Conservation (phyloP, 169 alveolate species). For the Theileria parva region DNA sequence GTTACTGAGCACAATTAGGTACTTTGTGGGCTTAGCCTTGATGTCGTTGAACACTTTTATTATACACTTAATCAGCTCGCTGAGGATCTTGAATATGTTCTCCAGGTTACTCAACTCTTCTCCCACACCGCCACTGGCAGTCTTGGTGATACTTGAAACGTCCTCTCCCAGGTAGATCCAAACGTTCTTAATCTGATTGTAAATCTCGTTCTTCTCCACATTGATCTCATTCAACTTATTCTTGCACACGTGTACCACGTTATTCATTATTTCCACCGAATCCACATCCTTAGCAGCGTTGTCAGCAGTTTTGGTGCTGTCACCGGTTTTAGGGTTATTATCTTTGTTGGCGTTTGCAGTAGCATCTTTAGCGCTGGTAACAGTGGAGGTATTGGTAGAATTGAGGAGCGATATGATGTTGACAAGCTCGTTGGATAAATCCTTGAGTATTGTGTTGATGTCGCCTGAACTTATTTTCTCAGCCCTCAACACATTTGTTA, state of each 20-base stretch:
- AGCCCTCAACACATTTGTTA: constrained; percentile 42
- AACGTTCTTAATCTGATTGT: constrained; percentile 6
- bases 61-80: constrained; percentile 51
- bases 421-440: constrained; percentile 46
- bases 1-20: constrained; percentile 43
- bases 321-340: not conserved
- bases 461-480: constrained; percentile 56
- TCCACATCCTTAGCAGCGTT: not conserved
- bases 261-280: not conserved
- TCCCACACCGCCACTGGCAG: not conserved
- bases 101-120: constrained; percentile 32
- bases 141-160: not conserved
- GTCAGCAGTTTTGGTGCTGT: not conserved
- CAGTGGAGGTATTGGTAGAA: no score
- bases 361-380: not conserved
- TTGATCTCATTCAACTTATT: constrained; percentile 21
- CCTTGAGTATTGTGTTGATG: constrained; percentile 42
- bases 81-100: constrained; percentile 55
- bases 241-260: constrained; percentile 25
- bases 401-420: not conserved
- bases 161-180: constrained; percentile 68
- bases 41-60: constrained; percentile 39
- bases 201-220: constrained; percentile 15
- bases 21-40: constrained; percentile 50
- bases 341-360: no score